phyloP scores from a whole-genome alignment of 2,329 filamentous ascomycete genomes.

The Colletotrichum sp. region DNA sequence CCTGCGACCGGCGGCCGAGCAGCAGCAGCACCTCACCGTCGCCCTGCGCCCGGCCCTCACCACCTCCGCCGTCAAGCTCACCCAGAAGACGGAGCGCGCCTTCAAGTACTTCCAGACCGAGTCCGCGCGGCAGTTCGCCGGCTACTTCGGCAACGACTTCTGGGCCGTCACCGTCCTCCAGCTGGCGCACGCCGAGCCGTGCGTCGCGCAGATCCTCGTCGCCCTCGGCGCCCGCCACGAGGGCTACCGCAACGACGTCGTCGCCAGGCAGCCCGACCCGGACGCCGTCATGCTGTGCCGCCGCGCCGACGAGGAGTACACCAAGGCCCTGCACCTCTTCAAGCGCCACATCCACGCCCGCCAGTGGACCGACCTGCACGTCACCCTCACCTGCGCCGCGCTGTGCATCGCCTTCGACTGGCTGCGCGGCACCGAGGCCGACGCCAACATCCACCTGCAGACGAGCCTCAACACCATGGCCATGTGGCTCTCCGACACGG shows the following conservation, averaged over 20 bases:
- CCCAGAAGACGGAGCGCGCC: background rate
- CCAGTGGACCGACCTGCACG: background rate
- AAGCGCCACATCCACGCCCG: background rate
- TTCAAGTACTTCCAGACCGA: background rate
- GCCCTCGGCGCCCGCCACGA: constrained; percentile 13
- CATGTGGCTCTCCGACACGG: constrained; percentile 11
- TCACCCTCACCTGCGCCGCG: constrained; percentile 7
- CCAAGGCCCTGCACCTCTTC: background rate
- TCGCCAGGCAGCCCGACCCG: background rate
- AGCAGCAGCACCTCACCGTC: background rate
- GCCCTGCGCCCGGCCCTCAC: background rate
- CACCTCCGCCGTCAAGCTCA: background rate
- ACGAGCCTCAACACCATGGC: background rate
- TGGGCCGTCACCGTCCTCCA: constrained; percentile 3
- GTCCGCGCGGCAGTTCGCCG: background rate
- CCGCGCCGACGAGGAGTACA: background rate
- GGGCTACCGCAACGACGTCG: background rate
- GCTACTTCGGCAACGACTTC: constrained; percentile 1
- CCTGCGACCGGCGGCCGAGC: background rate
- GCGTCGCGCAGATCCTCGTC: constrained; percentile 10
- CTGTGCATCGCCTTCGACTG: constrained; percentile 16
- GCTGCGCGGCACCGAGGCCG: background rate
- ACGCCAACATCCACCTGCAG: background rate
- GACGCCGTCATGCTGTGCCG: background rate
- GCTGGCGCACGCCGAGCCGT: background rate